Evolutionary conservation across 345 rosid genomes (phyloP), one percentile per base, ranked within the genome.

Genomic region (Firmiana major): DNA sequence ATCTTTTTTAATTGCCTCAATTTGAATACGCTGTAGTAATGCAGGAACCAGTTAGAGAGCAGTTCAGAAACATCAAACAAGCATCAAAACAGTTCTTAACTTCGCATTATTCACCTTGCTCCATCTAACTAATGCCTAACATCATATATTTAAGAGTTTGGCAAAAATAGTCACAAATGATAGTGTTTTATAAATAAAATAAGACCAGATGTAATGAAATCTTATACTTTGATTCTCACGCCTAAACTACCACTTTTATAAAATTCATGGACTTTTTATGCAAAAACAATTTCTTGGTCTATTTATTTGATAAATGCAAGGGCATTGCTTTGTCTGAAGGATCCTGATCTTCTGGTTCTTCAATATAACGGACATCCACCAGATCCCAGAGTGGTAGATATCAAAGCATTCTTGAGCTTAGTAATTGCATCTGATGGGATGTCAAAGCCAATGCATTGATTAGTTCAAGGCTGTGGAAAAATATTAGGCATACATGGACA

Each of bases 21-120:
- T 92, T 78, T 58, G 64, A 77, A 88, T 90, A 66, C 98, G 97
- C 98, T 96, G 93, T 93, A 82, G 78, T 74, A 89, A 75, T 45
- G 24, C 49, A 9, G 59, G 77, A 85, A 79, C 31, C 75, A 63
- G 57, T 62, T 49, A 63, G 8, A 74, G 53, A 51, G n/a, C 55
- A 51, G n/a, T 16, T 16, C n/a, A 51, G 19, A 51, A 45, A 49
- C 54, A 49, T 49, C 54, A 49, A 19, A 46, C 55, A 63, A 63
- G n/a, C 19, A 79, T 36, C 43, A 80, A 53, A 31, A 55, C 11
- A 40, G 54, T 59, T 1, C 66, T 54, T 43, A 79, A 73, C 38
- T 63, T 75, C 31, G 59, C 65, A 76, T 51, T 10, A 53, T 7
- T 71, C 65, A 57, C 57, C 43, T 43, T 13, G 46, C 46, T 71